Conservation (phyloP, 2,329 filamentous ascomycete genomes). For the Cadophora luteo-olivacea region DNA sequence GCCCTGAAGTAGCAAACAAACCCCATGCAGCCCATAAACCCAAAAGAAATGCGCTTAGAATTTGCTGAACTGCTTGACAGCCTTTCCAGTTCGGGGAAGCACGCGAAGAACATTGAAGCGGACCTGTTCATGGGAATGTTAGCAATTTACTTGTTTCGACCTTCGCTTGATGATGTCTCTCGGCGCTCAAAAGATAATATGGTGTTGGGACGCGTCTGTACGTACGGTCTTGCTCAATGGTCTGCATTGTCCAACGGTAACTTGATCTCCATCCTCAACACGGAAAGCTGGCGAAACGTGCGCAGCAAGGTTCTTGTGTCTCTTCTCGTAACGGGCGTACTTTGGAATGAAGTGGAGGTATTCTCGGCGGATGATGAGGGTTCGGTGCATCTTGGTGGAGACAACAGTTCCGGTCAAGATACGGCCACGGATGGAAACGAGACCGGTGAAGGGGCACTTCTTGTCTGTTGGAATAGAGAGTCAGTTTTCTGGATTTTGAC, state of each 20-base stretch:
- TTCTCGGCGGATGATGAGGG: conserved; percentile 98
- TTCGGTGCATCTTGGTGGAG: conserved; percentile 99
- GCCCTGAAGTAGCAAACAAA: conserved; percentile 44
- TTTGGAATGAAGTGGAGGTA: conserved; percentile 99
- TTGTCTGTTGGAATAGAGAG: conserved; percentile 72
- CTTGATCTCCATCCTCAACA: conserved; percentile 99
- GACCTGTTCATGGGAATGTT: conserved; percentile 61
- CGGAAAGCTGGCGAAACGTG: conserved; percentile 99
- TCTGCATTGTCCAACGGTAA: conserved; percentile 99
- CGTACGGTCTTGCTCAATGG: conserved; percentile 99
- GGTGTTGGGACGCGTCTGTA: conserved; percentile 42
- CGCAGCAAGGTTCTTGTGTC: conserved; percentile 99
- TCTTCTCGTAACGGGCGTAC: conserved; percentile 99
- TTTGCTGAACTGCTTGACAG: conserved; percentile 97
- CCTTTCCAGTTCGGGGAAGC: conserved; percentile 95
- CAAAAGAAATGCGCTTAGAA: conserved; percentile 71
- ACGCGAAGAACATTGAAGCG: conserved; percentile 99
- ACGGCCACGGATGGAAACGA: conserved; percentile 99
- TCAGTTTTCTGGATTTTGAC: conserved; percentile 31
- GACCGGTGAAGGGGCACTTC: conserved; percentile 99
- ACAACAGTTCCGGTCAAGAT: conserved; percentile 99
- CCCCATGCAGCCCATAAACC: conserved; percentile 44
- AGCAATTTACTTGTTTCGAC: conserved; percentile 17
- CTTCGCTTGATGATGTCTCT: neutral
- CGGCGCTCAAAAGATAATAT: neutral